Base-by-base conservation (phyloP, 176 grass and related monocot genomes). In the Eragrostis nindensis region DNA sequence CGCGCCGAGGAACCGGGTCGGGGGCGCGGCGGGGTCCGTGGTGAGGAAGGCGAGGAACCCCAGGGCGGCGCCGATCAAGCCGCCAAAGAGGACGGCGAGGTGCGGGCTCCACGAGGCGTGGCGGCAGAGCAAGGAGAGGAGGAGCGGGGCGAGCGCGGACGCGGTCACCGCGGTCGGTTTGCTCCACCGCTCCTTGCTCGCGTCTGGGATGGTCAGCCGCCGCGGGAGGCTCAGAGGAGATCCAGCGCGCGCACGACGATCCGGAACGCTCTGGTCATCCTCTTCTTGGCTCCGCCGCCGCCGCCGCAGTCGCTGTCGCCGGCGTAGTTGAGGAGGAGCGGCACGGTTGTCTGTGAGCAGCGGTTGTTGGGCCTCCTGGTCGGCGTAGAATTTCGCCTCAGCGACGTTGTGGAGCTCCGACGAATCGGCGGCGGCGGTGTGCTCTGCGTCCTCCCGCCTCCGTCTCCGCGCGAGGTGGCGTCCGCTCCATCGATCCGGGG, bases 121-220 rank as follows among this genome's bases (percentile, higher is more conserved):
- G 27, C 75, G 84, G 71, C 80, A 86, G 49, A n/a, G 68, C 27
- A 24, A 32, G 52, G 91, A 62, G 16, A 91, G 69, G 62, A 97
- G 72, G n/a, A 88, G 0, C 1, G 91, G 91, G 24, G 90, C 85
- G 1, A 93, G 56, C 68, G 86, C 75, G 24, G 76, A 88, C 5
- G 90, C 80, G 43, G 81, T 62, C 49, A 93, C 90, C 56, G 83
- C 88, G 24, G 65, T 24, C 69, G 88, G 77, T 70, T 89, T 97
- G 66, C 68, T 93, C 90, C 94, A 97, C 14, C 88, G 85, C 73
- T 89, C 83, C 56, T 87, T 64, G 84, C 67, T 89, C 11, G 81
- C 77, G 80, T 93, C 88, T 44, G 90, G 94, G 52, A 97, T 93
- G 16, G 88, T 97, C 62, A 97, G 39, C 70, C 77, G 75, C 84